Evolutionary conservation across 495 filamentous ascomycete genomes (phyloP).

Genomic region (Haplographium delicatum): DNA sequence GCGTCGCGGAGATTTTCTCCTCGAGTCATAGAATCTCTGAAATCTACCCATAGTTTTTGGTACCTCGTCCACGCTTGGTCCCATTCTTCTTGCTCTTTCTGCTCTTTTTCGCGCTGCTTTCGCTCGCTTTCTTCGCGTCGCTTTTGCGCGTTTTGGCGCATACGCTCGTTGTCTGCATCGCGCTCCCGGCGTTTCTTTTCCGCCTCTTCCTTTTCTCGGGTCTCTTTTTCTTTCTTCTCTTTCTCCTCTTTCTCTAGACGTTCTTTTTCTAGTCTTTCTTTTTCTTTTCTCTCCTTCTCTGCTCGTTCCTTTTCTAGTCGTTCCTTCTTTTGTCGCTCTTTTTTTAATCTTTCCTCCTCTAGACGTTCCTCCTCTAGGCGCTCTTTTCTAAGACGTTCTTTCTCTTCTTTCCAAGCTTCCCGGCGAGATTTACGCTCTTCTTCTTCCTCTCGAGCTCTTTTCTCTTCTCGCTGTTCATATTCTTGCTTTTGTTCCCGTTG

Average conservation of each 20-base stretch:
- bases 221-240: neutral
- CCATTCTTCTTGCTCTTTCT: constrained; percentile 17
- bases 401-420: neutral
- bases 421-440: neutral
- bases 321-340: neutral
- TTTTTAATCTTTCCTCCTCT: too few relatives aligned
- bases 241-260: neutral
- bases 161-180: constrained; percentile 6
- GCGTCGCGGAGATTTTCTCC: constrained; percentile 4
- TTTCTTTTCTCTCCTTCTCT: neutral
- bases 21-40: constrained; percentile 3
- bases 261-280: constrained; percentile 2
- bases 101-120: constrained; percentile 5
- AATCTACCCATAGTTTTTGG: constrained; percentile 7
- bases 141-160: constrained; percentile 12
- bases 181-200: neutral
- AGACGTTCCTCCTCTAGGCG: neutral
- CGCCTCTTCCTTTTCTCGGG: constrained; percentile 8
- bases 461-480: constrained; percentile 1
- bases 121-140: constrained; percentile 11
- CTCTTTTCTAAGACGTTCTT: too few relatives aligned
- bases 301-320: neutral
- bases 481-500: neutral
- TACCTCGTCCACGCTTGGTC: constrained; percentile 14
- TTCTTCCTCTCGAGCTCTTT: neutral